Evolutionary conservation across 1,284 basidiomycete genomes (phyloP).

Genomic region (Fistulinella staudtii): DNA sequence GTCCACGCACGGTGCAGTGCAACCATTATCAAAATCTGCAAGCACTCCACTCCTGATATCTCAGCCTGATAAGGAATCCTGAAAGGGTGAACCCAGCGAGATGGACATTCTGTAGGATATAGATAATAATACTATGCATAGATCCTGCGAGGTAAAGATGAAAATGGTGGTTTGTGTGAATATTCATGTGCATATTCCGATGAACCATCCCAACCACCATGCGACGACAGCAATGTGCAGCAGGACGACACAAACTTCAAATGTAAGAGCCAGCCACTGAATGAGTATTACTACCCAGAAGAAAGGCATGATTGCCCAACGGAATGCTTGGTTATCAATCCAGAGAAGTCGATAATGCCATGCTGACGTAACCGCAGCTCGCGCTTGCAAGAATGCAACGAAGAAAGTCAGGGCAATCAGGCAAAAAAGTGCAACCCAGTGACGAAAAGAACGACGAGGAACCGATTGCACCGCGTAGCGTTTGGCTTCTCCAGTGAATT

Average conservation of each 20-base stretch:
- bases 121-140: conserved; percentile 14
- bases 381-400: conserved; percentile 49
- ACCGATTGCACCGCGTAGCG: conserved; percentile 55
- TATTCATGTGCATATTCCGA: conserved; percentile 45
- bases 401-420: conserved; percentile 46
- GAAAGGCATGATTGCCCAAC: conserved; percentile 57
- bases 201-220: conserved; percentile 71
- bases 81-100: neutral
- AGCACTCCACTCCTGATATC: neutral
- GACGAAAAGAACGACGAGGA: conserved; percentile 59
- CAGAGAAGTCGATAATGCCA: conserved; percentile 49
- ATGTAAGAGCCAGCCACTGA: conserved; percentile 57
- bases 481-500: conserved; percentile 72
- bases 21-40: conserved; percentile 1
- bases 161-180: neutral
- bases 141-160: conserved; percentile 1
- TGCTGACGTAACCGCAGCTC: conserved; percentile 49
- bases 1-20: neutral
- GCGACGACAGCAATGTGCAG: conserved; percentile 52
- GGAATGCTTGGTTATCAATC: conserved; percentile 54
- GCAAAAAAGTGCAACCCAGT: conserved; percentile 59
- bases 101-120: conserved; percentile 1
- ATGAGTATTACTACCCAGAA: conserved; percentile 56
- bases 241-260: conserved; percentile 52
- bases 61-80: conserved; percentile 3